Conservation (phyloP, 495 filamentous ascomycete species). For the Neurospora africana region DNA sequence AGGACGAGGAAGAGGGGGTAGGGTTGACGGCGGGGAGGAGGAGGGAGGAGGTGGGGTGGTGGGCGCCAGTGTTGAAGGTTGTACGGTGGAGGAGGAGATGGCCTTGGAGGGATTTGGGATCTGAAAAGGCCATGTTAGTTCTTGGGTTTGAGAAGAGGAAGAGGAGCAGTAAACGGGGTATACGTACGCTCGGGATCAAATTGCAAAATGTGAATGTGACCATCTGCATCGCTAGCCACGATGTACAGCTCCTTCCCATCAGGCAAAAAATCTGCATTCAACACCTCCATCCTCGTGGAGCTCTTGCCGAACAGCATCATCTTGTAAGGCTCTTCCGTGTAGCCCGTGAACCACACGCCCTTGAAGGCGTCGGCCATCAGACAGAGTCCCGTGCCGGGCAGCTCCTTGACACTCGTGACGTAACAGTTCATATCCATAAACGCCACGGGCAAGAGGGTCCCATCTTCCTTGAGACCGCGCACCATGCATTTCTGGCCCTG, state of each 20-base stretch:
- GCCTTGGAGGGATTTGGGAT: slow-evolving; percentile 87
- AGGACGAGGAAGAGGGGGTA: slow-evolving; percentile 10
- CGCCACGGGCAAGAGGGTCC: slow-evolving; percentile 79
- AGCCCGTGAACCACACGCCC: slow-evolving; percentile 90
- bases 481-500: slow-evolving; percentile 98
- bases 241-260: slow-evolving; percentile 75
- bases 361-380: slow-evolving; percentile 83
- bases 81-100: slow-evolving; percentile 75
- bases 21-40: slow-evolving; percentile 55
- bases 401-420: slow-evolving; percentile 68
- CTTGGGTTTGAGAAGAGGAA: not conserved
- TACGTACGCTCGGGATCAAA: slow-evolving; percentile 78
- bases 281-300: slow-evolving; percentile 59
- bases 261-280: slow-evolving; percentile 80
- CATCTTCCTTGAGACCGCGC: slow-evolving; percentile 88
- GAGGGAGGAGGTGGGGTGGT: slow-evolving; percentile 60
- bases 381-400: slow-evolving; percentile 72
- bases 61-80: slow-evolving; percentile 71
- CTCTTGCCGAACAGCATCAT: slow-evolving; percentile 91
- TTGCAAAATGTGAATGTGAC: slow-evolving; percentile 76
- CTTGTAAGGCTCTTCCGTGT: slow-evolving; percentile 88
- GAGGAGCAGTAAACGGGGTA: not conserved
- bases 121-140: slow-evolving; percentile 36
- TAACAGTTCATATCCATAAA: slow-evolving; percentile 98
- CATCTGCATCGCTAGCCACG: slow-evolving; percentile 72